Base-by-base conservation (phyloP, 129 eudicot genomes). In the Ambrosia trifida region DNA sequence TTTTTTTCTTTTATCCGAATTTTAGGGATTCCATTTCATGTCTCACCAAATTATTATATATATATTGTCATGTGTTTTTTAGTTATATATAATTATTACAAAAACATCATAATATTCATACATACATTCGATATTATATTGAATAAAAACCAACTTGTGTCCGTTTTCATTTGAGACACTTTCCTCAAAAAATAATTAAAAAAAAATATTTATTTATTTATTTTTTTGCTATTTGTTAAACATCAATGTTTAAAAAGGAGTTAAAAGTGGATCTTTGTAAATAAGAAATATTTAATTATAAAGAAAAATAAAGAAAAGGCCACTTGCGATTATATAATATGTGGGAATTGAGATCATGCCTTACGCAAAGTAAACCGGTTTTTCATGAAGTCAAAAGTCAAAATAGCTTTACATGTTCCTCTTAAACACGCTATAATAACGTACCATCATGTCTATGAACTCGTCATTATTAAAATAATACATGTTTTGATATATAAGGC, bases 341-440 rank as follows among this genome's bases (percentile, higher is more conserved):
- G 69, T 80, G 73, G 77, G 70, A 53, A 16, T 60, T 81, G 78
- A 72, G 78, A 72, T 81, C 85, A 81, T 72, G 73, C 75, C 68
- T 76, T 81, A 66, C 85, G 85, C 75, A 76, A 51, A 24, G 67
- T 79, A 66, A 63, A 72, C 41, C 32, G 52, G 3, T 46, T 72
- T 43, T 53, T 70, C 72, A 63, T 28, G 0, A 4, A 38, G 53
- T 77, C 72, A 38, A 64, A 78, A 72, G 78, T 78, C 82, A 78
- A 72, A 56, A 31, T 41, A n/a, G 28, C 13, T 78, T 71, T 67
- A 64, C 82, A 31, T 61, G 76, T 31, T 6, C 40, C 68, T 56
- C 64, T 75, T 66, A 56, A 56, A 66, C 73, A 75, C 73, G 68
- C 68, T 31, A 74, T 14, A 1, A 3, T 4, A 20, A 63, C 53